Evolutionary conservation across 148 eudicot species (phyloP).

Genomic region (Arbutus unedo): DNA sequence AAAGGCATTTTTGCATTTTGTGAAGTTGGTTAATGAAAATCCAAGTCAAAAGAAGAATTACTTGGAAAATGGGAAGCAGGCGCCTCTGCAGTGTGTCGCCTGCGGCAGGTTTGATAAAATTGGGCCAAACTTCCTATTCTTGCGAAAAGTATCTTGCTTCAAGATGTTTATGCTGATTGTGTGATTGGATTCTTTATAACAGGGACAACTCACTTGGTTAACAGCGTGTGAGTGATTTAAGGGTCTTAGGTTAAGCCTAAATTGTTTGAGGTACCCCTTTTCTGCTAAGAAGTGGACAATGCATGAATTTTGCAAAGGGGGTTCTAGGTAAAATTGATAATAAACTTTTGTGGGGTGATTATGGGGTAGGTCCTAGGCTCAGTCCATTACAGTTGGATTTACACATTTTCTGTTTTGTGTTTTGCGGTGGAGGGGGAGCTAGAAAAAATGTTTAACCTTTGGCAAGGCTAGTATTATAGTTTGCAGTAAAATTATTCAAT

Average conservation of each 20-base stretch:
- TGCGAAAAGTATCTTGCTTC: neutral
- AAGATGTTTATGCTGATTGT: neutral
- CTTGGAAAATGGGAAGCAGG: slow-evolving; percentile 74
- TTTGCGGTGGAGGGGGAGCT: neutral
- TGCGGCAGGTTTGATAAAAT: slow-evolving; percentile 64
- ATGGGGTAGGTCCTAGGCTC: neutral
- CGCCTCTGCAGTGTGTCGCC: slow-evolving; percentile 62
- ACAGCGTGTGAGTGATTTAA: neutral
- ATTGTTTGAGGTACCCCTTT: neutral
- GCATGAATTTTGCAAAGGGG: neutral
- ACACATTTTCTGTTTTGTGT: neutral
- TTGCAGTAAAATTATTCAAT: neutral
- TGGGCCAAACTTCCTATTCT: neutral
- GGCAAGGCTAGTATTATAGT: neutral
- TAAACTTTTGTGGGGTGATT: neutral
- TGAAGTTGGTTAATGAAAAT: slow-evolving; percentile 60
- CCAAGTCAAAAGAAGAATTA: slow-evolving; percentile 49
- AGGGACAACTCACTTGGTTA: neutral
- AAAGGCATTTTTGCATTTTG: slow-evolving; percentile 61
- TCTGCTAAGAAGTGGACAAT: neutral
- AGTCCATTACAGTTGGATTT: neutral
- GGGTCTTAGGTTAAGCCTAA: neutral
- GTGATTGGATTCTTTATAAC: neutral
- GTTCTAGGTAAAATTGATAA: neutral
- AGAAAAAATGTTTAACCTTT: neutral